Conservation (phyloP, 345 rosid species). For the Citrus reticulata region DNA sequence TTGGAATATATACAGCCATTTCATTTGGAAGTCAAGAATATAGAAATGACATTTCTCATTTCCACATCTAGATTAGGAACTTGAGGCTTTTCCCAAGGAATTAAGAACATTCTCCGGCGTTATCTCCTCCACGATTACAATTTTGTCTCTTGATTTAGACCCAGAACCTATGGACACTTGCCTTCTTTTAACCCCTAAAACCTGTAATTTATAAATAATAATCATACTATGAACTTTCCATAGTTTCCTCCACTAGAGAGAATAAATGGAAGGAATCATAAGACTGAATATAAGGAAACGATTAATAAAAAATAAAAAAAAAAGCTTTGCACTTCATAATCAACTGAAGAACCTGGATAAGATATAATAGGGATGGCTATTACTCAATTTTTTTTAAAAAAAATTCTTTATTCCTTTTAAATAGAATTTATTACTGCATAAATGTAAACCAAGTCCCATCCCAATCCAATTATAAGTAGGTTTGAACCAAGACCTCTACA, state of each 20-base stretch:
- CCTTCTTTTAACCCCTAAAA: conserved; percentile 78
- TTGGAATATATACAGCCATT: neutral
- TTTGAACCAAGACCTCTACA: neutral
- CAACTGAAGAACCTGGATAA: neutral
- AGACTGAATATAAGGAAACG: neutral
- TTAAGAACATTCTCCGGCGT: conserved; percentile 50
- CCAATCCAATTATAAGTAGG: neutral
- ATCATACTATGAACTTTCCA: neutral
- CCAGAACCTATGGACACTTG: conserved; percentile 79
- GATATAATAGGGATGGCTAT: neutral
- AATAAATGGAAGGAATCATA: neutral
- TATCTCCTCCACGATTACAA: conserved; percentile 76
- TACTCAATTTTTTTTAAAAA: neutral
- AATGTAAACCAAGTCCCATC: neutral
- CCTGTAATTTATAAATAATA: conserved; percentile 34
- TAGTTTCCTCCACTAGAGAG: neutral
- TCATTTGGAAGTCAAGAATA: neutral
- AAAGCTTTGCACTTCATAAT: neutral
- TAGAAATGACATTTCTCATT: neutral
- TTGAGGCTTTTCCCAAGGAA: conserved; percentile 53
- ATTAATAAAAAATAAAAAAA: neutral
- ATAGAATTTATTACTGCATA: neutral
- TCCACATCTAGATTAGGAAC: conserved; percentile 11
- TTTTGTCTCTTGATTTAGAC: conserved; percentile 87
- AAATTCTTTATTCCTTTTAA: neutral